Evolutionary conservation across 768 basidiomycete species (phyloP), one percentile per base, ranked within the genome.

Genomic region (Amylocystis lapponica): DNA sequence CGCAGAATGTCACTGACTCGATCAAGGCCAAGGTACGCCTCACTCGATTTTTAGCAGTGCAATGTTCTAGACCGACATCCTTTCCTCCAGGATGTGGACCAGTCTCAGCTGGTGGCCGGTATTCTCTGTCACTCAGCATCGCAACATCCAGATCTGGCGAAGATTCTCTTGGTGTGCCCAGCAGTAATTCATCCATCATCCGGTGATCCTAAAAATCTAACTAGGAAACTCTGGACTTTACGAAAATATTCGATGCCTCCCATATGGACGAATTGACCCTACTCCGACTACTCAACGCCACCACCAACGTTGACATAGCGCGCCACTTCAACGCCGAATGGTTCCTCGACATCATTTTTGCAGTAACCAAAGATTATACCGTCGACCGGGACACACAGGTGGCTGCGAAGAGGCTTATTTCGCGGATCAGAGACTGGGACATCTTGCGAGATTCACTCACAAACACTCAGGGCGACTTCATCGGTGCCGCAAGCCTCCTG

Each of bases 121-220:
- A 66, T 87, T 43, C 65, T 89, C 31, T 76, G 69, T 40, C 74
- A 80, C 45, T 67, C 77, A 5, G 83, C 83, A 5, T 79, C 81
- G 20, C 86, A 89, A 57, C 71, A 74, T 53, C 77, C 81, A 2
- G 58, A 55, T 14, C 48, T 76, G 45, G 57, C 66, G 6, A 60
- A 56, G 29, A 48, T 58, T 17, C 66, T 78, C 11, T 62, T 86
- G 61, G 76, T 79, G 20, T 52, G 69, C 31, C 70, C 57, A 21
- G n/a, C 19, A 30, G 20, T 19, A 23, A 4, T 27, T 3, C 4
- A 4, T 8, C 5, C n/a, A n/a, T n/a, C n/a, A n/a, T n/a, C n/a
- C n/a, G n/a, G n/a, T n/a, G n/a, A n/a, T n/a, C n/a, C n/a, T n/a
- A n/a, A n/a, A n/a, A n/a, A n/a, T n/a, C n/a, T n/a, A n/a, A n/a